These are phyloP conservation scores for Ophiocordyceps camponoti-floridani DNA, from an alignment of 2,329 filamentous ascomycete genomes.

Conservation along the genomic window DNA sequence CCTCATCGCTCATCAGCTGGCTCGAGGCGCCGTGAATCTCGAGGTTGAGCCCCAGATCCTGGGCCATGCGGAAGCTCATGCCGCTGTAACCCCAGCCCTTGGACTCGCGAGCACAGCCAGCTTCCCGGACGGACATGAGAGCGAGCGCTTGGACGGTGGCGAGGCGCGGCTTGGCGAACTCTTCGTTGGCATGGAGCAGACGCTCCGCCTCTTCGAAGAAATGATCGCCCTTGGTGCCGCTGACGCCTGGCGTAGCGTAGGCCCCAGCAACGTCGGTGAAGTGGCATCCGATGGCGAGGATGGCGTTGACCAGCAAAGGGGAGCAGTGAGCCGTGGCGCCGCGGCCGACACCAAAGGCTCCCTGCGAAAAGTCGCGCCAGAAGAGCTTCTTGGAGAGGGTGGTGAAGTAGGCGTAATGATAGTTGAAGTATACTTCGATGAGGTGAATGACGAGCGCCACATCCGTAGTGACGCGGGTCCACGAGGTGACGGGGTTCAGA, in stretches of 20 bases:
- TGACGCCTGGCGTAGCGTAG: slow-evolving; percentile 53
- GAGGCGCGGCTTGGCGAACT: slow-evolving; percentile 76
- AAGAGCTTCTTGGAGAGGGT: slow-evolving; percentile 77
- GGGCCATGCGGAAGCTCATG: slow-evolving; percentile 96
- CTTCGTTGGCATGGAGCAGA: slow-evolving; percentile 75
- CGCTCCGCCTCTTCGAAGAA: slow-evolving; percentile 92
- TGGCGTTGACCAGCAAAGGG: slow-evolving; percentile 76
- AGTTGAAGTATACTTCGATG: slow-evolving; percentile 94
- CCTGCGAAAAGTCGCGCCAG: slow-evolving; percentile 65
- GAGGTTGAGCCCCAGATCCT: slow-evolving; percentile 81
- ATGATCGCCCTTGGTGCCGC: slow-evolving; percentile 78
- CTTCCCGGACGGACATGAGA: slow-evolving; percentile 90
- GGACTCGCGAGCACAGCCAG: slow-evolving; percentile 81
- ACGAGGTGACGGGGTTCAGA: slow-evolving; percentile 61
- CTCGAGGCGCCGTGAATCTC: slow-evolving; percentile 51
- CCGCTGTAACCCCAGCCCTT: slow-evolving; percentile 98
- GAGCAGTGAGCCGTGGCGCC: slow-evolving; percentile 61
- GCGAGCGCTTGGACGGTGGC: slow-evolving; percentile 87
- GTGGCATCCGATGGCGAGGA: slow-evolving; percentile 83
- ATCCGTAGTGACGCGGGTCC: slow-evolving; percentile 76
- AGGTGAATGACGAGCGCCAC: slow-evolving; percentile 66
- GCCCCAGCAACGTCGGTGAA: slow-evolving; percentile 67
- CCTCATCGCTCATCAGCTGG: slow-evolving; percentile 52
- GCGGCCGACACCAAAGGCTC: slow-evolving; percentile 37
- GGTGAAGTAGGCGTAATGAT: slow-evolving; percentile 95